Evolutionary conservation across 768 basidiomycete genomes (phyloP).

Genomic region (Solioccasus polychromus): DNA sequence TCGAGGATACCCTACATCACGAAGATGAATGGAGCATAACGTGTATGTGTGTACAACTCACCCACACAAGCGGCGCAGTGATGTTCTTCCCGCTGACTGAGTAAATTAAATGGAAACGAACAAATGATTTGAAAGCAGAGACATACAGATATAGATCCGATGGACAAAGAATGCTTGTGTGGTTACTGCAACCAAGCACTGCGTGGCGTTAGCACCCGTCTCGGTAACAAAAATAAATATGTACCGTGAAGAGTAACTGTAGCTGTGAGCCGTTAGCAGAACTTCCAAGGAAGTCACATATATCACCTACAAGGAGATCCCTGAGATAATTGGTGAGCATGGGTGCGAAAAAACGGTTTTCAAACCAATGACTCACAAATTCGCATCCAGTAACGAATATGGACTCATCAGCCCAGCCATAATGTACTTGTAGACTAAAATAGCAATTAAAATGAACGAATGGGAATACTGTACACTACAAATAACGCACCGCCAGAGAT

Average conservation of each 20-base stretch:
- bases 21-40: neutral
- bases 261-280: constrained; percentile 2
- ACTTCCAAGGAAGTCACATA: neutral
- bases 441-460: neutral
- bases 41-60: neutral
- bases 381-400: neutral
- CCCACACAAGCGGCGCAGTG: neutral
- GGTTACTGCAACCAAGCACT: constrained; percentile 2
- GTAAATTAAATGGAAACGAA: neutral
- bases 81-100: constrained; percentile 9
- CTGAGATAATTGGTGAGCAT: neutral
- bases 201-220: neutral
- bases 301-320: constrained; percentile 5
- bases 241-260: constrained; percentile 6
- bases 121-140: neutral
- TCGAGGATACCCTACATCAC: neutral
- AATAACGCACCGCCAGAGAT: constrained; percentile 10
- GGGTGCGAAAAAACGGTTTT: neutral
- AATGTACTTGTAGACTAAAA: constrained; percentile 8
- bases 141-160: constrained; percentile 12
- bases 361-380: constrained; percentile 3
- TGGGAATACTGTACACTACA: fast-evolving
- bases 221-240: neutral
- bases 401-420: neutral
- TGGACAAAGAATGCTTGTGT: constrained; percentile 13